Evolutionary conservation across 2,329 filamentous ascomycete species (phyloP), one percentile per base, ranked within the genome.

Genomic region (Aspergillus sp.): DNA sequence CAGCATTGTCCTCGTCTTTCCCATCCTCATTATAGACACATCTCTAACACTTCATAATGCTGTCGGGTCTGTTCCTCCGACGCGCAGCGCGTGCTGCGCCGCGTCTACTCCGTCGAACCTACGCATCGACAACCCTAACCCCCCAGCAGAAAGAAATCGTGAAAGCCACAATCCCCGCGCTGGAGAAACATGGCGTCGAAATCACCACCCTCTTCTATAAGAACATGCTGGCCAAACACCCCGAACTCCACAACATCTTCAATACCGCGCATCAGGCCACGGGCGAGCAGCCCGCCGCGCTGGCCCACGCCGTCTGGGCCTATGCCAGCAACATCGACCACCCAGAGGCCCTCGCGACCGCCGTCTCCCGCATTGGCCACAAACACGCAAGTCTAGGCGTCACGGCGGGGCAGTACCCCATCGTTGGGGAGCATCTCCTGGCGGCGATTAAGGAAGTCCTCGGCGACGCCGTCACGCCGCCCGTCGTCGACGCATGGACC

Each of bases 311-410:
- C 0, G 83, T 90, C 45, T 82, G 86, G 59, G 83, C 81, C 55
- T 90, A 89, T 63, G 87, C 87, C 47, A 73, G 80, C 55, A 85
- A 89, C 72, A 87, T 89, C 66, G 82, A 85, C 65, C 79, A 89
- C 63, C 79, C 89, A 0, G 79, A 77, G 43, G 79, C 75, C 26
- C 76, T 90, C 4, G 67, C 66, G 7, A 75, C 79, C 0, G 73
- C 78, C 0, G 67, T 82, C 5, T 84, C 88, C 67, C 82, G 83
- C 61, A 90, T 91, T 55, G 85, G 83, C 64, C 83, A 89, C 65
- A 90, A 89, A 69, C 87, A 90, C 67, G 86, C 81, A 58, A 86
- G 82, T 2, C 75, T 90, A 1, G 81, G 82, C 56, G 82, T 90
- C 61, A 76, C 73, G 45, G 79, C 86, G 0, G 83, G 87, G 48